Evolutionary conservation across 2,329 filamentous ascomycete genomes (phyloP).

Genomic region (Curvularia eragrostidis): DNA sequence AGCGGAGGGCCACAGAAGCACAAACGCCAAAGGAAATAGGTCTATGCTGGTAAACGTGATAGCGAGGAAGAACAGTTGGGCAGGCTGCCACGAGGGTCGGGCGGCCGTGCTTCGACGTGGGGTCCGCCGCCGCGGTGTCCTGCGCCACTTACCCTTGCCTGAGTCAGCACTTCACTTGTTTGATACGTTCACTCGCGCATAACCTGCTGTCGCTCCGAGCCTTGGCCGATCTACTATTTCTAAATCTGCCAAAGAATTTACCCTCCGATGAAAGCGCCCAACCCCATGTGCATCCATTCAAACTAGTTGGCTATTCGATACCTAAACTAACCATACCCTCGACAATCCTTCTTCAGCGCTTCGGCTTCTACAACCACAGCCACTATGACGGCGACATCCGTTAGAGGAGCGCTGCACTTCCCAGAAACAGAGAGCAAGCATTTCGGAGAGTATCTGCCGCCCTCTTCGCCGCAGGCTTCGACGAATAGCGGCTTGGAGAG

Average conservation of each 20-base stretch:
- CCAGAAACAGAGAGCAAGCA: slow-evolving; percentile 54
- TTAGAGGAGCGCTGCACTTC: slow-evolving; percentile 47
- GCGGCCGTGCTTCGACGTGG: slow-evolving; percentile 24
- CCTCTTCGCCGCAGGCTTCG: slow-evolving; percentile 8
- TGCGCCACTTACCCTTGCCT: slow-evolving; percentile 18
- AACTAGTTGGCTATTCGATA: background rate
- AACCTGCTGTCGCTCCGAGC: background rate
- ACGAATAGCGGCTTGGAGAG: slow-evolving; percentile 2
- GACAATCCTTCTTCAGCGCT: background rate
- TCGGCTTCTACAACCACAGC: background rate
- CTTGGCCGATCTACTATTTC: background rate
- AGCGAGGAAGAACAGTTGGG: slow-evolving; percentile 16
- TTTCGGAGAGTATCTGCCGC: slow-evolving; percentile 60
- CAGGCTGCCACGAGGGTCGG: slow-evolving; percentile 26
- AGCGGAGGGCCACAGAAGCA: slow-evolving; percentile 12
- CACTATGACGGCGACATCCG: slow-evolving; percentile 13
- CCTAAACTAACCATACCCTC: background rate
- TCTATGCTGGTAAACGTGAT: slow-evolving; percentile 14
- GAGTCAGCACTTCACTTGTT: slow-evolving; percentile 14
- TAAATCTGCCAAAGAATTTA: background rate
- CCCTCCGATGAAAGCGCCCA: background rate
- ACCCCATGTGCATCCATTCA: background rate
- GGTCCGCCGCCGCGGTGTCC: slow-evolving; percentile 21
- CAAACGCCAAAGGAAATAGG: slow-evolving; percentile 24
- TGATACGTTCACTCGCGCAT: background rate